Evolutionary conservation across 139 green algal species (phyloP).

Genomic region (Chlorella sp.): DNA sequence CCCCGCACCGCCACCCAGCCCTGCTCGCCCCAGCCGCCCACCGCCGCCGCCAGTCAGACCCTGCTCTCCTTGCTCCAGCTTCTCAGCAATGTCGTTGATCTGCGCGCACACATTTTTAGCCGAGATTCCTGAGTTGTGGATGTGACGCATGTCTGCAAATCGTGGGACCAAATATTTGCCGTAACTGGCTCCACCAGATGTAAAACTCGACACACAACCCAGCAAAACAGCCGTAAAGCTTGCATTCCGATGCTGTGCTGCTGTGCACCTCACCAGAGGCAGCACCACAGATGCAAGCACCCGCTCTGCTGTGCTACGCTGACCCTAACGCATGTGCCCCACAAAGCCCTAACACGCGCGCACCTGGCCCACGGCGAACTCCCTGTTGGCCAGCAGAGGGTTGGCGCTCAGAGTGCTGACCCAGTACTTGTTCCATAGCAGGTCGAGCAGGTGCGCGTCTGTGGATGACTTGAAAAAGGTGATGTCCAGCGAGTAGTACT

Average conservation of each 20-base stretch:
- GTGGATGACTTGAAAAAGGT: slow-evolving; percentile 88
- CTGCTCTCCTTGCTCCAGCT: slow-evolving; percentile 80
- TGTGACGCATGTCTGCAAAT: not conserved
- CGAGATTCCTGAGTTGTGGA: not conserved
- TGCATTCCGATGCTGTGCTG: not conserved
- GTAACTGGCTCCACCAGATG: not conserved
- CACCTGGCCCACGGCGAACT: slow-evolving; percentile 64
- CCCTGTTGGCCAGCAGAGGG: slow-evolving; percentile 64
- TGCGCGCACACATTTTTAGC: slow-evolving; percentile 36
- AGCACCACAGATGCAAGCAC: not conserved
- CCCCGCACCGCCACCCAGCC: not conserved
- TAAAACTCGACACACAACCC: not conserved
- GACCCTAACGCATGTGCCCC: too few species aligned
- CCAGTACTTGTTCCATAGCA: slow-evolving; percentile 96
- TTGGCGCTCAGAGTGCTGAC: slow-evolving; percentile 69
- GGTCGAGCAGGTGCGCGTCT: slow-evolving; percentile 75
- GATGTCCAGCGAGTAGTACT: slow-evolving; percentile 80
- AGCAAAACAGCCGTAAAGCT: not conserved
- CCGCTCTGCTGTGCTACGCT: not conserved
- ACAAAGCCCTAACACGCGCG: too few species aligned
- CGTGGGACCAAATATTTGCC: not conserved
- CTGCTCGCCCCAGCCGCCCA: not conserved
- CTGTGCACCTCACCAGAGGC: not conserved
- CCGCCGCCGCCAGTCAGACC: not conserved
- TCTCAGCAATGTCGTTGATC: slow-evolving; percentile 85